A percentile compares a stretch with the other conserved stretches of the same genome.
phyloP scores from a whole-genome alignment of 1,284 basidiomycete genomes.

The Ceratobasidium sp. region DNA sequence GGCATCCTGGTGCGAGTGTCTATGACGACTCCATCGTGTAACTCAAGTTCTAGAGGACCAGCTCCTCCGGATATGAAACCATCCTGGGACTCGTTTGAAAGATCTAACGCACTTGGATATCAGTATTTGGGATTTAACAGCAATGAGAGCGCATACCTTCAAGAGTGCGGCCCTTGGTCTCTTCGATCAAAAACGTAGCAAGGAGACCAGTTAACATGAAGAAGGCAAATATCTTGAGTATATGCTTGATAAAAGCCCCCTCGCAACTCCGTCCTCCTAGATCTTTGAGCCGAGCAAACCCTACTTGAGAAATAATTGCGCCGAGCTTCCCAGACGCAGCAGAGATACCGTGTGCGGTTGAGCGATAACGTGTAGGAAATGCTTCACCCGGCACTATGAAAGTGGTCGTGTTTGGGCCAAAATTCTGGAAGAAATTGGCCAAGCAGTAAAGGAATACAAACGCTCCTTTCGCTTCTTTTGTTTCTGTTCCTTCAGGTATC shows the following conservation, averaged over 20 bases:
- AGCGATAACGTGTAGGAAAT: constrained; percentile 87
- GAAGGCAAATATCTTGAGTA: constrained; percentile 73
- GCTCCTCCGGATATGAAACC: constrained; percentile 42
- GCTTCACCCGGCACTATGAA: constrained; percentile 79
- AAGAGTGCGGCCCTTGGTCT: constrained; percentile 72
- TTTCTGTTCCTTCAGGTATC: too few species aligned
- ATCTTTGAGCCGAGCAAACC: constrained; percentile 72
- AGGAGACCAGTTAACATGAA: constrained; percentile 84
- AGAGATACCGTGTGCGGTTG: constrained; percentile 84
- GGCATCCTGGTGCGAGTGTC: neutral
- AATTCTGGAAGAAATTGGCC: constrained; percentile 58
- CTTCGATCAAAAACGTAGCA: constrained; percentile 77
- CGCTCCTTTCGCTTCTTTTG: constrained; percentile 63
- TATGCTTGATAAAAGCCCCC: constrained; percentile 59
- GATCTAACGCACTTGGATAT: neutral
- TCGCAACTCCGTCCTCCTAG: constrained; percentile 59
- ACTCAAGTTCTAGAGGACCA: constrained; percentile 15
- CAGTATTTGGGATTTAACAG: too few species aligned
- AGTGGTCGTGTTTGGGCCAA: constrained; percentile 81
- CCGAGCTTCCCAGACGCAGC: constrained; percentile 82
- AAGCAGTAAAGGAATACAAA: constrained; percentile 80
- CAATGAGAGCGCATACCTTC: constrained; percentile 59
- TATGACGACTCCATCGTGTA: constrained; percentile 26
- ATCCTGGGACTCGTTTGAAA: constrained; percentile 45
- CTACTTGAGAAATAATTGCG: constrained; percentile 83